Evolutionary conservation across 2,329 filamentous ascomycete species (phyloP).

Genomic region (Herpotrichia juniperi): DNA sequence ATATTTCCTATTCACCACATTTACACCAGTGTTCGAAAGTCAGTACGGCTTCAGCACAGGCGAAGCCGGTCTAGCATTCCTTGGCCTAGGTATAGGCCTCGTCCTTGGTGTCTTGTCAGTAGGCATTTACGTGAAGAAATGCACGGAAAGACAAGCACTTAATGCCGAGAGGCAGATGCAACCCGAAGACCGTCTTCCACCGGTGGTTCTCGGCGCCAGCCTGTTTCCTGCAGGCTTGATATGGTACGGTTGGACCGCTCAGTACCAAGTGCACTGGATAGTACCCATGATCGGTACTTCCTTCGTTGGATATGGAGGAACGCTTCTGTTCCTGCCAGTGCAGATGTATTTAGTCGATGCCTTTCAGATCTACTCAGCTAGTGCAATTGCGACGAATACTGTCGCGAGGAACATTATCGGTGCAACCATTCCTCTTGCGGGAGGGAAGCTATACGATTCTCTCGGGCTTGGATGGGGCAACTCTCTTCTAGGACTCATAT

Average conservation of each 20-base stretch:
- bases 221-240: slow-evolving; percentile 46
- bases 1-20: slow-evolving; percentile 35
- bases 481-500: neutral
- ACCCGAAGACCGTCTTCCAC: slow-evolving; percentile 19
- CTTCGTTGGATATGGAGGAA: slow-evolving; percentile 10
- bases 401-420: slow-evolving; percentile 31
- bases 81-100: slow-evolving; percentile 22
- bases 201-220: slow-evolving; percentile 6
- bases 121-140: neutral
- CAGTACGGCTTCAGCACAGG: slow-evolving; percentile 20
- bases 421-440: slow-evolving; percentile 8
- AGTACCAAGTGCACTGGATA: slow-evolving; percentile 59
- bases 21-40: slow-evolving; percentile 25
- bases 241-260: slow-evolving; percentile 58
- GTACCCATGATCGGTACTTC: slow-evolving; percentile 47
- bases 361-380: slow-evolving; percentile 59
- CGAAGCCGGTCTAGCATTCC: slow-evolving; percentile 22
- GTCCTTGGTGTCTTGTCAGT: slow-evolving; percentile 9
- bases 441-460: slow-evolving; percentile 2
- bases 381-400: slow-evolving; percentile 60
- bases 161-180: neutral
- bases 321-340: slow-evolving; percentile 2
- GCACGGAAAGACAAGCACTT: no score
- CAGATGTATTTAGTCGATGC: slow-evolving; percentile 58
- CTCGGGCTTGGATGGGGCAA: slow-evolving; percentile 9